A percentile compares a stretch with the other conserved stretches of the same genome.
phyloP scores from a whole-genome alignment of 371 early-diverging fungal genomes.

The Mucor circinelloides region DNA sequence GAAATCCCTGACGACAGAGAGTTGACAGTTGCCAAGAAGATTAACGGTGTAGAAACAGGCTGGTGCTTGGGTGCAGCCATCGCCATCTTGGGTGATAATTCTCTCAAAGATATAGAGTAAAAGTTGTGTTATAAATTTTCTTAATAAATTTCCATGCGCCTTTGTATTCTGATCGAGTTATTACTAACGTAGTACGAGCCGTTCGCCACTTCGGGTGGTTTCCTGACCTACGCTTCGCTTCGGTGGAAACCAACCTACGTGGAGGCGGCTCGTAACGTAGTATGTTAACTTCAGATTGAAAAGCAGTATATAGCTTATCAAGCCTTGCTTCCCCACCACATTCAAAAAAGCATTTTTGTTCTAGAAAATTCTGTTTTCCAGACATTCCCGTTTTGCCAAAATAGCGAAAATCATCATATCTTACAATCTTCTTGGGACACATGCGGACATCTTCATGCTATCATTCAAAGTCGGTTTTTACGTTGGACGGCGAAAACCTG shows the following conservation, averaged over 20 bases:
- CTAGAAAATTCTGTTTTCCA: background rate
- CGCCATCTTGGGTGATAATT: conserved; percentile 64
- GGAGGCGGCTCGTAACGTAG: too few relatives aligned
- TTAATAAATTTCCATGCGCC: too few relatives aligned
- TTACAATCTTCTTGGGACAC: background rate
- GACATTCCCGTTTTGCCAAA: background rate
- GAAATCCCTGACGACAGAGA: conserved; percentile 75
- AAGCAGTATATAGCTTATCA: too few relatives aligned
- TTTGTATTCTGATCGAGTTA: too few relatives aligned
- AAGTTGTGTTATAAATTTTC: too few relatives aligned
- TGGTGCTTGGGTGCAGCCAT: conserved; percentile 97
- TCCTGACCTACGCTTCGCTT: too few relatives aligned
- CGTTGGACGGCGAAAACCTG: background rate
- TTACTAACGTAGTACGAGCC: too few relatives aligned
- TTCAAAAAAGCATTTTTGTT: background rate
- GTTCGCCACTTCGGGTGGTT: too few relatives aligned
- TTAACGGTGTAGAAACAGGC: conserved; percentile 91
- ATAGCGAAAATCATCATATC: background rate
- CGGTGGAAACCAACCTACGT: too few relatives aligned
- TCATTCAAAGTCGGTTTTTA: background rate
- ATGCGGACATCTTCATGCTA: background rate
- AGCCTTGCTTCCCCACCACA: too few relatives aligned
- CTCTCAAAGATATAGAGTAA: conserved; percentile 21
- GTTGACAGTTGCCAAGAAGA: conserved; percentile 88
- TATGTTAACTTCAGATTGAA: too few relatives aligned